These are phyloP conservation scores for Millerago galiae DNA, from an alignment of 805 yeast species.

Conservation along the genomic window DNA sequence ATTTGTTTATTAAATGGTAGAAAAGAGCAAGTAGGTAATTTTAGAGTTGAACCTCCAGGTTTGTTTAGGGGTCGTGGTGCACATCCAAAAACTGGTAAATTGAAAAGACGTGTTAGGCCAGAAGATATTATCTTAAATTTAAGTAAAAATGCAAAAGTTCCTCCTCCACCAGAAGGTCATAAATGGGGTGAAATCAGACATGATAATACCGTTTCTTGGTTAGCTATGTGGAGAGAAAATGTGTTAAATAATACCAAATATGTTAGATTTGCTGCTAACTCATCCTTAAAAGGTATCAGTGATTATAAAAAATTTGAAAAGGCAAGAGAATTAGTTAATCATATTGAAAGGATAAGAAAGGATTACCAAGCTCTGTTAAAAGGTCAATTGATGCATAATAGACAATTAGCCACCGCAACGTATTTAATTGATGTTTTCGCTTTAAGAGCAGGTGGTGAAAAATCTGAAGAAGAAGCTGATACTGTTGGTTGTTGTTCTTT, in stretches of 20 bases:
- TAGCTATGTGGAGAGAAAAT: slow-evolving; percentile 96
- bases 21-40: slow-evolving; percentile 88
- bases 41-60: slow-evolving; percentile 94
- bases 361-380: slow-evolving; percentile 70
- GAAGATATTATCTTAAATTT: slow-evolving; percentile 85
- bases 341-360: slow-evolving; percentile 63
- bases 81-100: slow-evolving; percentile 91
- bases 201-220: slow-evolving; percentile 89
- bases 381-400: slow-evolving; percentile 69
- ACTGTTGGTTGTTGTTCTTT: slow-evolving; percentile 97
- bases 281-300: slow-evolving; percentile 85
- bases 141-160: slow-evolving; percentile 64
- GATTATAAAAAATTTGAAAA: slow-evolving; percentile 91
- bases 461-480: slow-evolving; percentile 95
- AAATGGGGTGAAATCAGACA: slow-evolving; percentile 85
- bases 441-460: slow-evolving; percentile 96
- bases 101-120: slow-evolving; percentile 80
- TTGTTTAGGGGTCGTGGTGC: slow-evolving; percentile 94
- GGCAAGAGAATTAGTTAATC: slow-evolving; percentile 75
- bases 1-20: slow-evolving; percentile 80
- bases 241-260: slow-evolving; percentile 78
- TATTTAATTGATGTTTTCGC: slow-evolving; percentile 91
- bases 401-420: slow-evolving; percentile 92
- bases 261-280: slow-evolving; percentile 85
- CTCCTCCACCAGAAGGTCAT: slow-evolving; percentile 83